Conservation (phyloP, 2,329 filamentous ascomycete species). For the Mollisiaceae sp. region DNA sequence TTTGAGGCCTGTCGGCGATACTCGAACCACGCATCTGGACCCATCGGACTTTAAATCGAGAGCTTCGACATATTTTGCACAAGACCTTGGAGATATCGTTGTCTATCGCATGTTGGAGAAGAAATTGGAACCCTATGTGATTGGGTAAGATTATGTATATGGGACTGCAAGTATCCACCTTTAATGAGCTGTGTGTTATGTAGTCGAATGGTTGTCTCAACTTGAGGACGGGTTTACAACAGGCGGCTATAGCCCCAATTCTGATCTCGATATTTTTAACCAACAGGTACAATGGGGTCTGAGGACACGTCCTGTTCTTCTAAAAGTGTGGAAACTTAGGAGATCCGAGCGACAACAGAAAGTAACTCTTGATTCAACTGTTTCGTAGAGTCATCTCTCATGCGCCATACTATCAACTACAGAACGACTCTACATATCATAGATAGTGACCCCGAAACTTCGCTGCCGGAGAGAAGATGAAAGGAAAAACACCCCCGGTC, state of each 20-base stretch:
- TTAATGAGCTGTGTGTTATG: too few relatives aligned
- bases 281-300: background rate
- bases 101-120: background rate
- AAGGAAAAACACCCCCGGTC: background rate
- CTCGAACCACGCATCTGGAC: background rate
- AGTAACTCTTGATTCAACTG: background rate
- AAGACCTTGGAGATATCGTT: background rate
- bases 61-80: background rate
- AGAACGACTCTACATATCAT: conserved; percentile 6
- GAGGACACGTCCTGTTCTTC: background rate
- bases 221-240: background rate
- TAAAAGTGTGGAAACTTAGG: background rate
- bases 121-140: background rate
- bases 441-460: conserved; percentile 8
- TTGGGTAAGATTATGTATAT: background rate
- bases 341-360: background rate
- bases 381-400: conserved; percentile 6
- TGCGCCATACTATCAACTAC: conserved; percentile 10
- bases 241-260: background rate
- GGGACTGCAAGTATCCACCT: background rate
- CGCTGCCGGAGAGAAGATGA: conserved; percentile 10
- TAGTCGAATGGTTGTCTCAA: background rate
- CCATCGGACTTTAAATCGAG: background rate
- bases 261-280: background rate
- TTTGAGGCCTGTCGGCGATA: background rate